Conservation (phyloP, 148 eudicot species). For the Cornus suecica region DNA sequence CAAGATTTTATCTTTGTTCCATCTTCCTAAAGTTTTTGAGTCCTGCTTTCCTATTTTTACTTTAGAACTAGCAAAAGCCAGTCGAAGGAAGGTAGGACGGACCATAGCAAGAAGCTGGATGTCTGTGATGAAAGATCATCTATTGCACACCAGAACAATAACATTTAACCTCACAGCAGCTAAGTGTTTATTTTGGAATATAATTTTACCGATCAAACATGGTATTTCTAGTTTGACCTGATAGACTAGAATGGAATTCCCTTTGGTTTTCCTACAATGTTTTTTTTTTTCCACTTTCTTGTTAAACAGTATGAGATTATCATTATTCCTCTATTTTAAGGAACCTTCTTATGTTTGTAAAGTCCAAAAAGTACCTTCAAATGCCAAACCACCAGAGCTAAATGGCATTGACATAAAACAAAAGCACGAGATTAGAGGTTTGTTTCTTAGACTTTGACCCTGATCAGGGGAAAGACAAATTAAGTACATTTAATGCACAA, state of each 20-base stretch:
- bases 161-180: background rate
- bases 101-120: background rate
- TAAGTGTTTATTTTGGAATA: background rate
- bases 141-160: background rate
- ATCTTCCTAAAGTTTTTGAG: background rate
- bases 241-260: background rate
- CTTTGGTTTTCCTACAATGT: background rate
- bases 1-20: background rate
- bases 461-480: too few relatives aligned
- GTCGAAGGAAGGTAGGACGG: background rate
- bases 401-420: too few relatives aligned
- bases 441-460: too few relatives aligned
- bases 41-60: background rate
- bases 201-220: background rate
- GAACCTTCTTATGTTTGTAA: background rate
- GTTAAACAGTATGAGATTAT: background rate
- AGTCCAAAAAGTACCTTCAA: background rate
- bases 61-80: background rate
- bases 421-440: too few relatives aligned
- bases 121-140: background rate
- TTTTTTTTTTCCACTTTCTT: too few relatives aligned
- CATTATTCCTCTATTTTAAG: background rate
- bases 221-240: background rate
- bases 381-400: too few relatives aligned
- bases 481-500: too few relatives aligned